Evolutionary conservation across 805 yeast genomes (phyloP).

Genomic region (Grigorovia jiainica): DNA sequence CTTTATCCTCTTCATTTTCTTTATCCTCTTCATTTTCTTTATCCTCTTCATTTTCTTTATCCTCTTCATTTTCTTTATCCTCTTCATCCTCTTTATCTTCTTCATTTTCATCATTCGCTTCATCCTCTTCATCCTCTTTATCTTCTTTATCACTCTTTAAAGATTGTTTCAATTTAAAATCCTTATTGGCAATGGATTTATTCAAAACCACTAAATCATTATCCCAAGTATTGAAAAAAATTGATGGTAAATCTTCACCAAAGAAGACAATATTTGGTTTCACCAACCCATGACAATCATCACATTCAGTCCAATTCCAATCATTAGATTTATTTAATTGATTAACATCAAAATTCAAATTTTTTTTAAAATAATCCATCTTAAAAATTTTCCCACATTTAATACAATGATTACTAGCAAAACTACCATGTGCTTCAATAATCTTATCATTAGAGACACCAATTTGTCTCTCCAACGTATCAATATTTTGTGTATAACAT

Average conservation of each 20-base stretch:
- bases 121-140: constrained; percentile 17
- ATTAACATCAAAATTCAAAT: constrained; percentile 21
- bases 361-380: constrained; percentile 34
- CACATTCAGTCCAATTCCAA: constrained; percentile 38
- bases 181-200: background rate
- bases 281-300: constrained; percentile 60
- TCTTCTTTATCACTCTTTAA: no score
- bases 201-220: constrained; percentile 28
- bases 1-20: background rate
- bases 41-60: no score
- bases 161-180: no score
- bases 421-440: constrained; percentile 93
- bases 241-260: constrained; percentile 75
- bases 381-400: constrained; percentile 54
- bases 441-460: constrained; percentile 57
- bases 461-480: constrained; percentile 79
- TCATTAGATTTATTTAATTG: constrained; percentile 7
- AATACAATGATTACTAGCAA: constrained; percentile 76
- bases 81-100: background rate
- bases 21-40: background rate
- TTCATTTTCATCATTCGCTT: constrained; percentile 32
- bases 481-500: constrained; percentile 88
- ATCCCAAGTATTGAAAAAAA: constrained; percentile 65
- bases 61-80: no score
- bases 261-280: constrained; percentile 94